Base-by-base conservation (phyloP, 768 basidiomycete species). In the Lenzites betulinus region DNA sequence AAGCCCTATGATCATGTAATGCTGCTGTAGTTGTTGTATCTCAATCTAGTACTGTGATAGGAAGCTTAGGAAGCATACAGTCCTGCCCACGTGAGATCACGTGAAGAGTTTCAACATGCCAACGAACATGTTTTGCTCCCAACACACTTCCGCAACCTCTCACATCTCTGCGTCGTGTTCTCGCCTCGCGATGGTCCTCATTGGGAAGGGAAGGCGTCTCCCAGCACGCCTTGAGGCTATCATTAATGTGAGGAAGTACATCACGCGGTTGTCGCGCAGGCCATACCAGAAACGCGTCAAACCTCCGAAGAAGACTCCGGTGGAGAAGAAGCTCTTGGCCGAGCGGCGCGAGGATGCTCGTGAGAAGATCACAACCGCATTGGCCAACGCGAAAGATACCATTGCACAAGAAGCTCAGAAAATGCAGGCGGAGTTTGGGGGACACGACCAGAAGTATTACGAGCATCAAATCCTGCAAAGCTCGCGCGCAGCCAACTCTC, bases 381-480 rank as follows among this genome's bases (percentile, higher is more conserved):
- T 51, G 6, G 4, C 15, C 11, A 6, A 12, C 22, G 22, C 38
- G 20, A 38, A 16, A 20, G 22, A 54, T 2, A n/a, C 28, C 25
- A 7, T 54, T 3, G 2, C 39, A 1, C 20, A 41, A 8, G 6
- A 41, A 20, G 52, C 52, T 12, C 38, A 9, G 15, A n/a, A 23
- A 20, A 26, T 54, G 26, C 36, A 54, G 8, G 39, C 11, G 18
- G 26, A 43, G 16, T 54, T 54, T 39, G 26, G 26, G 3, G 28
- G 12, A 23, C 52, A 54, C 52, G 18, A 25, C 38, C 26, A 41
- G 25, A 20, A 41, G 9, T 54, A 54, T 39, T 54, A 54, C 52
- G 13, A 54, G 26, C 23, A 54, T 2, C 26, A 41, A 16, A 54
- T 54, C 13, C 30, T 61, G 36, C 60, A 61, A 50, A 35, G 26